Percentiles rank a stretch among this genome's conserved stretches.
phyloP scores from a whole-genome alignment of 202 grass and related monocot genomes.

The Bolboschoenoplectus hybrid region DNA sequence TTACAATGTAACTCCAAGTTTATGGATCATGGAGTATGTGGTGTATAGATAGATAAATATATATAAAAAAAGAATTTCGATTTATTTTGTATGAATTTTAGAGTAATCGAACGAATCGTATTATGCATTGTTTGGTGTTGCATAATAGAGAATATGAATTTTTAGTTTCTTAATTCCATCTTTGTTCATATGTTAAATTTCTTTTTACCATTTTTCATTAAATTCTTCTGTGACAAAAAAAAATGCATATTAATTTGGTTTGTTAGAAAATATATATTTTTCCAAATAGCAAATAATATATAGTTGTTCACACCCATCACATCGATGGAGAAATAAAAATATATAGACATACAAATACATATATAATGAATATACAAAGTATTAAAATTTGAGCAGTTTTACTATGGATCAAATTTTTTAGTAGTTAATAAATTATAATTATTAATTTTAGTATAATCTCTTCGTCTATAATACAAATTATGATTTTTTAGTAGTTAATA shows the following conservation, averaged over 20 bases:
- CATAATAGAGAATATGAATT: background rate
- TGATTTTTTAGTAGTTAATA: no score
- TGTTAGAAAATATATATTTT: background rate
- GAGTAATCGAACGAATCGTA: background rate
- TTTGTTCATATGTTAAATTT: background rate
- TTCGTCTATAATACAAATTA: no score
- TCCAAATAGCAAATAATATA: background rate
- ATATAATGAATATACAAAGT: background rate
- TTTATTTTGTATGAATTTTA: background rate
- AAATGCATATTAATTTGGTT: background rate
- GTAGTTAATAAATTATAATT: no score
- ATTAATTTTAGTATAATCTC: no score
- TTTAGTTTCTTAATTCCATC: background rate
- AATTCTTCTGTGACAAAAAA: background rate
- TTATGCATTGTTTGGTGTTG: no score
- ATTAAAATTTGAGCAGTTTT: no score
- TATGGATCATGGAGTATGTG: no score
- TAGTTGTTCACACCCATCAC: background rate
- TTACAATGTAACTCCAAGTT: background rate
- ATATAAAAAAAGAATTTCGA: no score
- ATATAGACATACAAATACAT: background rate
- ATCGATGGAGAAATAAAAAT: background rate
- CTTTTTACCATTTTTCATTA: background rate
- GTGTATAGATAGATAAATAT: no score
- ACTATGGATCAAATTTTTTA: no score